A percentile compares a stretch with the other conserved stretches of the same genome.
These are phyloP conservation scores for Beta vulgaris DNA, from an alignment of 148 eudicot genomes.

Conservation along the genomic window DNA sequence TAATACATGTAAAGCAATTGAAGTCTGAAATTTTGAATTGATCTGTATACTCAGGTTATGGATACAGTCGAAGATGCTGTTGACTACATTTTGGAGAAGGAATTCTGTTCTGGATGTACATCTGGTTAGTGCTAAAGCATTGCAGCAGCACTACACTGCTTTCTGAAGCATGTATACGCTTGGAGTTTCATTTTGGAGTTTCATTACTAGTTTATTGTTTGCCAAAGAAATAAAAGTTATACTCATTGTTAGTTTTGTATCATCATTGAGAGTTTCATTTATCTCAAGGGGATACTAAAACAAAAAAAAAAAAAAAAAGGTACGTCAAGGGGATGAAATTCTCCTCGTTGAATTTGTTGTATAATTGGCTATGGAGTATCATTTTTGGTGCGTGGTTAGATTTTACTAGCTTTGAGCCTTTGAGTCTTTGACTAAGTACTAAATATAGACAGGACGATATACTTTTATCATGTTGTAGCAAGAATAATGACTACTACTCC, in stretches of 20 bases:
- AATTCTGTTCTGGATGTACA: constrained; percentile 4
- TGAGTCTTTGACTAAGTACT: too few species aligned
- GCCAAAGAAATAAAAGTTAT: neutral
- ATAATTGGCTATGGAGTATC: too few species aligned
- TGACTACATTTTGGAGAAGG: constrained; percentile 41
- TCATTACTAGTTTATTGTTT: neutral
- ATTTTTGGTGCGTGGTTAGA: too few species aligned
- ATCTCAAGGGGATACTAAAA: neutral
- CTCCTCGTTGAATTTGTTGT: neutral
- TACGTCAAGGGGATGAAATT: neutral
- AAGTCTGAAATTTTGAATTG: neutral
- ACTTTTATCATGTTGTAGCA: too few species aligned
- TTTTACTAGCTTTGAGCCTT: too few species aligned
- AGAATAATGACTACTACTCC: too few species aligned
- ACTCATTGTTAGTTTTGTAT: neutral
- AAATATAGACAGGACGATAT: too few species aligned
- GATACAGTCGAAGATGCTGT: constrained; percentile 54
- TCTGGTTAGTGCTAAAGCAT: neutral
- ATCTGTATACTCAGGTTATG: constrained; percentile 35
- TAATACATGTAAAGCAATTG: neutral
- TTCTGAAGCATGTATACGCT: neutral
- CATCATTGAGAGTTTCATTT: neutral
- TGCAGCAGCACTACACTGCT: neutral
- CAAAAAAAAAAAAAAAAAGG: too few species aligned
- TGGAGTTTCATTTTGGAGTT: neutral